Evolutionary conservation across 2,329 filamentous ascomycete species (phyloP).

Genomic region (Huntiella decipiens): DNA sequence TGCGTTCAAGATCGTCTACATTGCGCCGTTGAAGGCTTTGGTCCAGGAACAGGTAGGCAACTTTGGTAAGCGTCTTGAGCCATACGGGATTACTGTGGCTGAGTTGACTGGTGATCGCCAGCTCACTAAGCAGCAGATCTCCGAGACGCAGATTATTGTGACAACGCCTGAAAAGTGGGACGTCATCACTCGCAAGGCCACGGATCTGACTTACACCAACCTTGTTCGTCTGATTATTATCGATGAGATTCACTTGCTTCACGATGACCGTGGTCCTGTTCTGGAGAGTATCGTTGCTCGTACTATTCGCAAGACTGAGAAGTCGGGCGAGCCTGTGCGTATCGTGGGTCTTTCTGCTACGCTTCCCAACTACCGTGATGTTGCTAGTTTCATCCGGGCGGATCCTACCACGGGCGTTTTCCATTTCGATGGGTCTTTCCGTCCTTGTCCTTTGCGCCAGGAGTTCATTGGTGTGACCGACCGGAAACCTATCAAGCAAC

Average conservation of each 20-base stretch:
- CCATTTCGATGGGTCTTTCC: slow-evolving; percentile 87
- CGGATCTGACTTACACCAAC: slow-evolving; percentile 90
- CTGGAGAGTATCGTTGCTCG: slow-evolving; percentile 91
- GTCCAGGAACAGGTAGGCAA: slow-evolving; percentile 98
- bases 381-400: slow-evolving; percentile 84
- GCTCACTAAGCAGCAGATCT: slow-evolving; percentile 94
- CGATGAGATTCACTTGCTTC: slow-evolving; percentile 91
- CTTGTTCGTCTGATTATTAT: slow-evolving; percentile 93
- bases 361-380: slow-evolving; percentile 88
- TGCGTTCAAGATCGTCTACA: slow-evolving; percentile 96
- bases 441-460: slow-evolving; percentile 84
- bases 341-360: slow-evolving; percentile 88
- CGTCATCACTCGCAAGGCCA: slow-evolving; percentile 94
- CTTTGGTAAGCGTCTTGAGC: slow-evolving; percentile 76
- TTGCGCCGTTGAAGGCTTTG: slow-evolving; percentile 84
- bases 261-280: slow-evolving; percentile 92
- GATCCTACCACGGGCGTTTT: slow-evolving; percentile 73
- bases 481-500: slow-evolving; percentile 94
- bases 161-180: slow-evolving; percentile 99
- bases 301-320: slow-evolving; percentile 81
- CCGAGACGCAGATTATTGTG: slow-evolving; percentile 93
- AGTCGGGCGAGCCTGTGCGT: slow-evolving; percentile 82
- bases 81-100: slow-evolving; percentile 82
- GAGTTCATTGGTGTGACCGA: slow-evolving; percentile 97
- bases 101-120: slow-evolving; percentile 95